A percentile compares a stretch with the other conserved stretches of the same genome.
Conservation (phyloP, 805 yeast species). For the Lipomyces sp. region DNA sequence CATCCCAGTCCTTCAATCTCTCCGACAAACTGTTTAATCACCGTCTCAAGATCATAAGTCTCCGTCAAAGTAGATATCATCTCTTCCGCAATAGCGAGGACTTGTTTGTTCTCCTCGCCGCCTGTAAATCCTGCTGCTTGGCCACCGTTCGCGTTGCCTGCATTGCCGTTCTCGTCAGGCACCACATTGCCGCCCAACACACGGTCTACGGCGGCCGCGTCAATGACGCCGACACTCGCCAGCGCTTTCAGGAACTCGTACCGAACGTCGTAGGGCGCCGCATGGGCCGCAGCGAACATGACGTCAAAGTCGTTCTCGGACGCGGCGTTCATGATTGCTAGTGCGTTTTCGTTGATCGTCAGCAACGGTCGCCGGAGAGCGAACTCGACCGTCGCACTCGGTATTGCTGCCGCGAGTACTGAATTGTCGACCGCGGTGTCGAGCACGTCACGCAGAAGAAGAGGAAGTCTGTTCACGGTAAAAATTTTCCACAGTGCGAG, state of each 20-base stretch:
- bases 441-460: background rate
- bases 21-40: constrained; percentile 27
- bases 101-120: background rate
- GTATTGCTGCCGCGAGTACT: constrained; percentile 1
- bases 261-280: constrained; percentile 47
- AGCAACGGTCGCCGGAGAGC: constrained; percentile 21
- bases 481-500: constrained; percentile 20
- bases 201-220: constrained; percentile 36
- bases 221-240: constrained; percentile 43
- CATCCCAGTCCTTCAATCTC: constrained; percentile 31
- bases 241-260: constrained; percentile 51
- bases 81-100: background rate
- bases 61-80: constrained; percentile 9
- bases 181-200: constrained; percentile 31
- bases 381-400: constrained; percentile 19
- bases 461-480: constrained; percentile 20
- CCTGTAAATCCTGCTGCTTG: background rate
- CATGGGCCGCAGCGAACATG: constrained; percentile 50
- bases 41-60: constrained; percentile 37
- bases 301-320: constrained; percentile 40
- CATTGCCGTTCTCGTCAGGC: background rate
- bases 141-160: background rate
- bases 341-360: constrained; percentile 14
- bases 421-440: too few relatives aligned
- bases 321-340: constrained; percentile 14